These are phyloP conservation scores for Mycena galericulata DNA, from an alignment of 768 basidiomycete species.

Conservation along the genomic window DNA sequence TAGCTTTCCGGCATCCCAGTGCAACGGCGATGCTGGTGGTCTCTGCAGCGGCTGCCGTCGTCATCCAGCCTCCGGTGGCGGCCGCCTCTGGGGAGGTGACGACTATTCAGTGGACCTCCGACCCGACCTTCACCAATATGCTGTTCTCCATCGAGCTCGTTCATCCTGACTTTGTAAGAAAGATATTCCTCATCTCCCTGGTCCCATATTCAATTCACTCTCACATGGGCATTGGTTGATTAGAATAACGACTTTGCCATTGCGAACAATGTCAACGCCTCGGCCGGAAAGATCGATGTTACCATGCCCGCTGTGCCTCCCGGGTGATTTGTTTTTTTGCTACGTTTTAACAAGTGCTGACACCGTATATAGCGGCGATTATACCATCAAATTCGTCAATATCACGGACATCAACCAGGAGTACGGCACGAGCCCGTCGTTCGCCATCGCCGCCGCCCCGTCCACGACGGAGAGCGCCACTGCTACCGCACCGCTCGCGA, in stretches of 20 bases:
- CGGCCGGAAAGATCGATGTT: neutral
- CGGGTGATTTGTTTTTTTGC: neutral
- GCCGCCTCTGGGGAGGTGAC: neutral
- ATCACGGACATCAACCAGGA: conserved; percentile 26
- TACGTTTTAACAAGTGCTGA: neutral
- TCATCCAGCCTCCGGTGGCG: neutral
- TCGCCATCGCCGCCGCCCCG: conserved; percentile 22
- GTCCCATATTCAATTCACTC: neutral
- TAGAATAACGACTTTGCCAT: conserved; percentile 23
- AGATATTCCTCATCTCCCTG: neutral
- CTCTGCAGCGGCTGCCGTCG: neutral
- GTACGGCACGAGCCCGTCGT: conserved; percentile 15
- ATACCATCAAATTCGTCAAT: conserved; percentile 32
- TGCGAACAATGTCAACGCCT: conserved; percentile 31
- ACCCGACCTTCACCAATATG: neutral
- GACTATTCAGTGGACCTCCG: conserved; percentile 10
- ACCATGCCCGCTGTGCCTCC: conserved; percentile 12
- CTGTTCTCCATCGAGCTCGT: conserved; percentile 20
- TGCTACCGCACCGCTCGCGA: neutral
- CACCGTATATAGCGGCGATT: conserved; percentile 14
- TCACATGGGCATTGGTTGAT: neutral
- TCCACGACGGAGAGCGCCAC: conserved; percentile 19
- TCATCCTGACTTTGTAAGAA: conserved; percentile 12
- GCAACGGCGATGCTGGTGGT: neutral
- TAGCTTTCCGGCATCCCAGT: neutral